Evolutionary conservation across 345 rosid species (phyloP), one percentile per base, ranked within the genome.

Genomic region (Eutrema japonicum): DNA sequence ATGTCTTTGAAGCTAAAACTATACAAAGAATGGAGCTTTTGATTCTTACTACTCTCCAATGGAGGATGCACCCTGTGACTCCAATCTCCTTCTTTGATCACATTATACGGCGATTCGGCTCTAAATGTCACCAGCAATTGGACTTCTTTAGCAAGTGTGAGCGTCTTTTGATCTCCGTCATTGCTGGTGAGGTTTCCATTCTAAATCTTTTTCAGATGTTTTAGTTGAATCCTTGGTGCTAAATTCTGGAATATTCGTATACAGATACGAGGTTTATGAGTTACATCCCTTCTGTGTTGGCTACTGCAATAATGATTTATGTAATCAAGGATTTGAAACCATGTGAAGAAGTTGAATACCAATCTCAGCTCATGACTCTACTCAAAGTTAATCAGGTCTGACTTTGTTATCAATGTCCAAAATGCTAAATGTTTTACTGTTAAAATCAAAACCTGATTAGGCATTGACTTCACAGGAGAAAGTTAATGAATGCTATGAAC

Each of bases 61-160:
- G 97, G 97, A 82, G 87, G 82, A 91, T 94, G 98, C 87, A 89
- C 65, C 96, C 96, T 12, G 90, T 89, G 49, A 91, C 98, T 13
- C 91, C 97, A 53, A 76, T 89, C 79, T 85, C 92, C 1, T 94
- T 85, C 84, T 85, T 93, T 37, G 85, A 91, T 81, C 88, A 88
- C 82, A 82, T 91, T 65, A 70, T 82, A 13, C 74, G 91, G 77
- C 83, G 94, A 80, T 82, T 88, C 46, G 95, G 93, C 42, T 72
- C 89, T 65, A 81, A 73, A 66, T 81, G 68, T 59, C 70, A 81
- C 55, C 65, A 78, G 78, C 92, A 84, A 61, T 76, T 84, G 82
- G 93, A 91, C 41, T 85, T 91, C 72, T 68, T 84, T 38, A 63
- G 79, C 52, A 80, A 80, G 76, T 89, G 96, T 78, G 97, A 93